Percentiles rank a stretch among this genome's conserved stretches.
phyloP scores from a whole-genome alignment of 2,329 filamentous ascomycete genomes.

The Aureobasidium musti region DNA sequence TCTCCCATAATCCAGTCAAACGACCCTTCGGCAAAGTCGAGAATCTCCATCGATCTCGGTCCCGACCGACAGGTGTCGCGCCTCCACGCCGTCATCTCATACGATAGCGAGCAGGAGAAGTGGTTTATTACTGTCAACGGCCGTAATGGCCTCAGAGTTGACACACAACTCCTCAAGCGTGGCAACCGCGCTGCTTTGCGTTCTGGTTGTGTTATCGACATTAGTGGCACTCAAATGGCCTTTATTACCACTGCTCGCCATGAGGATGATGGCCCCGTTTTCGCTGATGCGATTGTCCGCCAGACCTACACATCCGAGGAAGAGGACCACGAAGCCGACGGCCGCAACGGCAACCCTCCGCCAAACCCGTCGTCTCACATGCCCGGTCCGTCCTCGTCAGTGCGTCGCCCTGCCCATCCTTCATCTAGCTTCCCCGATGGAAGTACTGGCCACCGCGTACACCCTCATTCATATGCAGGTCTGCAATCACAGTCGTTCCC shows the following conservation, averaged over 20 bases:
- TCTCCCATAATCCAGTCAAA: constrained; percentile 34
- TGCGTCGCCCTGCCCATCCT: constrained; percentile 29
- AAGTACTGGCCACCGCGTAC: constrained; percentile 36
- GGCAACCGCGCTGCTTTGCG: constrained; percentile 67
- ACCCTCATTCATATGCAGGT: constrained; percentile 42
- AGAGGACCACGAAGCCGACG: constrained; percentile 42
- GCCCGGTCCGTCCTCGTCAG: constrained; percentile 26
- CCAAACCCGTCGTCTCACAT: constrained; percentile 28
- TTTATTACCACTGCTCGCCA: constrained; percentile 84
- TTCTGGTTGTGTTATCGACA: constrained; percentile 88
- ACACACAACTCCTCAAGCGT: constrained; percentile 70
- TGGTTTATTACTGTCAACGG: constrained; percentile 90
- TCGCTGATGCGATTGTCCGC: constrained; percentile 47
- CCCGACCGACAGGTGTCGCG: constrained; percentile 55
- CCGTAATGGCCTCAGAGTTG: constrained; percentile 84
- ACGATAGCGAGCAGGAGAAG: constrained; percentile 51
- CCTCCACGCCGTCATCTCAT: constrained; percentile 53
- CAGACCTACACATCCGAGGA: constrained; percentile 47
- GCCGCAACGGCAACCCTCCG: constrained; percentile 27
- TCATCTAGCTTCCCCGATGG: constrained; percentile 32
- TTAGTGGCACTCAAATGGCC: constrained; percentile 95
- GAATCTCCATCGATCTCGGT: constrained; percentile 79
- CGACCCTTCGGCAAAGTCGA: constrained; percentile 44
- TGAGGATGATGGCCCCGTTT: constrained; percentile 69
- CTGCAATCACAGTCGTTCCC: constrained; percentile 41